Evolutionary conservation across 495 filamentous ascomycete genomes (phyloP), one percentile per base, ranked within the genome.

Genomic region (Penicillium cataractarum): DNA sequence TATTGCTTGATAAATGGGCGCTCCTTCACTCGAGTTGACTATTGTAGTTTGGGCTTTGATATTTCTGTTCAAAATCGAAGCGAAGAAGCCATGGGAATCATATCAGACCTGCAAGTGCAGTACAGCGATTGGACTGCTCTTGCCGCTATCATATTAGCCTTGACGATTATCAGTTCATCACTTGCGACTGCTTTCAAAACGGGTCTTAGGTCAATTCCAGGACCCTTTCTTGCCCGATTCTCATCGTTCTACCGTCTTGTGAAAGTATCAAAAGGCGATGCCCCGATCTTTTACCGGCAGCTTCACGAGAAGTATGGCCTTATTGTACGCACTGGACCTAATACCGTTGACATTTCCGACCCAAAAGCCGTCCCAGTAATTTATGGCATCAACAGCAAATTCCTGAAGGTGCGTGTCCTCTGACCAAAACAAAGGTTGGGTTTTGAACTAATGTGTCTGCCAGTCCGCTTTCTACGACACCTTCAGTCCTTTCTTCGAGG

Each of bases 191-290:
- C 39, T 37, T 31, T 58, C 40, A 57, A 46, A 26, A 35, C 57
- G n/a, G 56, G 64, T n/a, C 61, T 66, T 4, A 60, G 64, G 27
- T 39, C 29, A 6, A 58, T 67, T 19, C 65, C 65, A 3, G 61
- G 65, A 3, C 65, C 65, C 12, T n/a, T 27, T 6, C 19, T 67
- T 6, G 65, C 65, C 17, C 51, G 61, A 5, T 61, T 67, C 39
- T 40, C 61, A 13, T 37, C 48, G 10, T 53, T 67, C 15, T 63
- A 67, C 35, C 65, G 65, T 8, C 27, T 51, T 27, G 6, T 51
- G 24, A 51, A 37, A 12, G 1, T 37, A 37, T 37, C 10, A 3
- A 37, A 37, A 37, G 33, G 33, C 33, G 10, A 37, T 37, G 33
- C 33, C 2, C 33, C 33, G 1, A 12, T 37, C 12, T 37, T 12